Conservation (phyloP, 2,329 filamentous ascomycete genomes). For the Trichoderma pleuroti region DNA sequence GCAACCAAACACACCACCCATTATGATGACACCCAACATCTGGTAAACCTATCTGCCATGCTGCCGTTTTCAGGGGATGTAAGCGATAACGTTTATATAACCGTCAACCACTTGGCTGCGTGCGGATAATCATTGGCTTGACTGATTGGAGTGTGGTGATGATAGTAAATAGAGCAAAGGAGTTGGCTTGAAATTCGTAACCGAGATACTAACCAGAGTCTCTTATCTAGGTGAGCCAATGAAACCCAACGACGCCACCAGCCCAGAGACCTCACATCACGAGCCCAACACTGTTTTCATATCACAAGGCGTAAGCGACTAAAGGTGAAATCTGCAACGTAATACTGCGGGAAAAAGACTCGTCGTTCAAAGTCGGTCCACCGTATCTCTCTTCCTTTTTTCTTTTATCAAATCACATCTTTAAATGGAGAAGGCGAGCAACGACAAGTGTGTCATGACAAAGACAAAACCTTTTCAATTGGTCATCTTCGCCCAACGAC, state of each 20-base stretch:
- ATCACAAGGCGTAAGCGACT: background rate
- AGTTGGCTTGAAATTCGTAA: background rate
- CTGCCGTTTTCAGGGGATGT: constrained; percentile 27
- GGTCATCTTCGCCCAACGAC: background rate
- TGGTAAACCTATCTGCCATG: constrained; percentile 41
- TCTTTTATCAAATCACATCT: background rate
- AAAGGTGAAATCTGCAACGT: background rate
- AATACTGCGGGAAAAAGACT: background rate
- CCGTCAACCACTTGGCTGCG: constrained; percentile 29
- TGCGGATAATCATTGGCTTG: constrained; percentile 27
- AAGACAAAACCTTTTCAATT: background rate
- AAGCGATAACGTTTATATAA: background rate
- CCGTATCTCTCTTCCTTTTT: background rate
- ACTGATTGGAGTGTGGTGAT: constrained; percentile 9
- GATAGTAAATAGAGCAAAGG: background rate
- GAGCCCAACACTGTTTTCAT: background rate
- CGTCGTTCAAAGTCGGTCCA: background rate
- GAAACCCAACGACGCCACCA: background rate
- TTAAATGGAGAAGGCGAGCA: no score
- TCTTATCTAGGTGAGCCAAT: background rate
- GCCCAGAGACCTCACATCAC: background rate
- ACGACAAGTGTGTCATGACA: background rate
- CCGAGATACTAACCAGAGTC: background rate
- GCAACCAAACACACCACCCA: background rate
- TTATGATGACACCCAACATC: constrained; percentile 40